phyloP scores from a whole-genome alignment of 441 rosid genomes.

The Erodium texanum region DNA sequence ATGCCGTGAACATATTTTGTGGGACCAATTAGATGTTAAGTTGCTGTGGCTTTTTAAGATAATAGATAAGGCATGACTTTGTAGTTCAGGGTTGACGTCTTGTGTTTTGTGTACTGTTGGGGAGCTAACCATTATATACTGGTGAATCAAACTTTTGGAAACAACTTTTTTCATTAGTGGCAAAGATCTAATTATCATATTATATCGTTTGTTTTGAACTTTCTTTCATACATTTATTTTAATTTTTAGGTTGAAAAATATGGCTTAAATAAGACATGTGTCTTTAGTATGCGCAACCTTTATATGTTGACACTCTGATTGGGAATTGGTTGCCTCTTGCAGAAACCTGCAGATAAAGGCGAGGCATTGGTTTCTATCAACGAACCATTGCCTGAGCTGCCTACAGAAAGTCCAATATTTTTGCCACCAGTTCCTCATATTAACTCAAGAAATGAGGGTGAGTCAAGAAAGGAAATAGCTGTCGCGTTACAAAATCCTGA shows the following conservation, averaged over 20 bases:
- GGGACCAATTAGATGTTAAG: neutral
- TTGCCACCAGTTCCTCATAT: slow-evolving; percentile 24
- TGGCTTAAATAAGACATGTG: neutral
- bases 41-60: neutral
- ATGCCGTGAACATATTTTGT: neutral
- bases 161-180: slow-evolving; percentile 2
- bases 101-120: neutral
- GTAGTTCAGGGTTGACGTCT: neutral
- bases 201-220: neutral
- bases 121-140: neutral
- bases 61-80: neutral
- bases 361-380: slow-evolving; percentile 4
- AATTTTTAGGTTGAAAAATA: neutral
- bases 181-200: neutral
- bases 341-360: slow-evolving; percentile 5
- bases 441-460: slow-evolving; percentile 24
- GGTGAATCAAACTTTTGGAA: neutral
- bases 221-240: neutral
- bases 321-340: neutral
- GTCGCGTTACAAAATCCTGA: slow-evolving; percentile 27
- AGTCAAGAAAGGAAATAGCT: slow-evolving; percentile 21
- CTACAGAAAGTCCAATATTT: slow-evolving; percentile 27
- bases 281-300: neutral
- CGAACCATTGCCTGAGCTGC: slow-evolving; percentile 23
- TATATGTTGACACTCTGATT: slow-evolving; percentile 4